phyloP scores from a whole-genome alignment of 495 filamentous ascomycete genomes.

The Letharia columbiana region DNA sequence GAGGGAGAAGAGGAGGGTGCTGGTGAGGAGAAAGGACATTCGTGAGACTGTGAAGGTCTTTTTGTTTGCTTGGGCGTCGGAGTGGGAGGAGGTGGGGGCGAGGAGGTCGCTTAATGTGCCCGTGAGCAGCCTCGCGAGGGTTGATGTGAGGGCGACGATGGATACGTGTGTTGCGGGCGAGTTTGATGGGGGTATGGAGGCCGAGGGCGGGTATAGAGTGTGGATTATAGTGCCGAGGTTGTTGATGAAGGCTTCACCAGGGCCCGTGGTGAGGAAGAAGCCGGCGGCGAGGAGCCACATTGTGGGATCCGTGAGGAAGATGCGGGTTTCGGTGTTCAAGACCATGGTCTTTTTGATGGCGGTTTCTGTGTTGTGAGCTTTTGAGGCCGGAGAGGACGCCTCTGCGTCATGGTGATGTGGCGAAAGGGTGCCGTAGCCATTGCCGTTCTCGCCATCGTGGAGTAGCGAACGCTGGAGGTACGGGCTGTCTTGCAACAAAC shows the following conservation, averaged over 20 bases:
- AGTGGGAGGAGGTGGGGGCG: constrained; percentile 50
- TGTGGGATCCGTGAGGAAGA: constrained; percentile 75
- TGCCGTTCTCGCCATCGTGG: constrained; percentile 23
- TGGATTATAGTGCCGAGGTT: constrained; percentile 90
- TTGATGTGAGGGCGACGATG: constrained; percentile 82
- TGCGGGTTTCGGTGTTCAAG: constrained; percentile 75
- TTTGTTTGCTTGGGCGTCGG: constrained; percentile 21
- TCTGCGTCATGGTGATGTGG: constrained; percentile 2
- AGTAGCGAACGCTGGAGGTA: constrained; percentile 43
- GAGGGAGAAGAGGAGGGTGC: constrained; percentile 63
- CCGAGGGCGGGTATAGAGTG: constrained; percentile 61
- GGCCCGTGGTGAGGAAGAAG: constrained; percentile 89
- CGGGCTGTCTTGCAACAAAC: constrained; percentile 63
- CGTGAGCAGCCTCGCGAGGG: constrained; percentile 74
- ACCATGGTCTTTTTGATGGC: constrained; percentile 72
- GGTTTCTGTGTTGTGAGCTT: constrained; percentile 35
- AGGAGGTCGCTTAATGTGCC: constrained; percentile 82
- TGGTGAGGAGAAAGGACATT: constrained; percentile 66
- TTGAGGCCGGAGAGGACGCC: constrained; percentile 10
- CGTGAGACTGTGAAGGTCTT: constrained; percentile 56
- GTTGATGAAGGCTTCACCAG: constrained; percentile 94
- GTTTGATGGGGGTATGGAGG: constrained; percentile 48
- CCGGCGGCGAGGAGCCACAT: constrained; percentile 93
- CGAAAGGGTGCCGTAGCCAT: constrained; percentile 48
- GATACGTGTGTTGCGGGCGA: constrained; percentile 82